Evolutionary conservation across 1,284 basidiomycete genomes (phyloP), one percentile per base, ranked within the genome.

Genomic region (Anthracocystis panici-leucophaei): DNA sequence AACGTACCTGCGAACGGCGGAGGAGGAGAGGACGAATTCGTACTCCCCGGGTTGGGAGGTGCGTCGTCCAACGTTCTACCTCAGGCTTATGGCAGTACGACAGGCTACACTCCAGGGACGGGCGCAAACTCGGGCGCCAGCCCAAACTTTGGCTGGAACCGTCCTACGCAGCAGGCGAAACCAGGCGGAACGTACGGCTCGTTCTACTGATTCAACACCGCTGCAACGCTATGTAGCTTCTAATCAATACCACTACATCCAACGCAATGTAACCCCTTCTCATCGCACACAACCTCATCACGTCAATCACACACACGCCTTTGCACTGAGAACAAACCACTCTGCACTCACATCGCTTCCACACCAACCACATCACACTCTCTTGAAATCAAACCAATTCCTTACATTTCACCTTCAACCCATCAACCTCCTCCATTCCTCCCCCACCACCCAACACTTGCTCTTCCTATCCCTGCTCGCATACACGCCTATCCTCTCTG

Each of bases 391-490:
- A 38, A 27, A 10, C 42, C n/a, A n/a, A n/a, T n/a, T 11, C 14
- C 3, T 38, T 20, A 18, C 41, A 9, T 42, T 25, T 4, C 27
- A 23, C 46, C 14, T 16, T 46, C 44, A 62, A 9, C 44, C 46
- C 59, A 57, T 57, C 51, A 53, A 57, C 11, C 3, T 18, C 48
- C 61, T 55, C 42, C 53, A 79, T 27, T 78, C 80, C 2, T 70
- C 74, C 46, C 75, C 78, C 23, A 82, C 76, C 5, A 69, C 45
- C 80, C 80, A 82, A 18, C 66, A 54, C 25, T 66, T 64, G 3
- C 57, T 60, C 54, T 71, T 79, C 63, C 79, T 80, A 55, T 80
- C 79, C 53, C 66, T 71, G 20, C 52, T 59, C 1, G 80, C 80
- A 33, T 72, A 80, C 21, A 66, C 75, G 5, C 63, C 52, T 20